phyloP scores from a whole-genome alignment of 768 basidiomycete genomes.

The Naganishia onofrii region DNA sequence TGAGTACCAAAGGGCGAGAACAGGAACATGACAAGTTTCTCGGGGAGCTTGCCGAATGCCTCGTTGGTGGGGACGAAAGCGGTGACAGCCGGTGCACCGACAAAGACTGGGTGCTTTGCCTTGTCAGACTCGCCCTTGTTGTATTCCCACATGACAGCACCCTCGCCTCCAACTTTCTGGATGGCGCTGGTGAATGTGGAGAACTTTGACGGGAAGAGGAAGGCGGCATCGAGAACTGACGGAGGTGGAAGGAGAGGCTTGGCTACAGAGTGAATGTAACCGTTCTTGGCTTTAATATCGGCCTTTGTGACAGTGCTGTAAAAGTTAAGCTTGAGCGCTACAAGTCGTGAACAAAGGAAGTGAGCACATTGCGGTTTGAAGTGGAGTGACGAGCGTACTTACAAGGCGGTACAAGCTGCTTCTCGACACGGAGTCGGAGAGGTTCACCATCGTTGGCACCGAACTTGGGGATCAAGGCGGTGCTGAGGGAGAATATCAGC shows the following conservation, averaged over 20 bases:
- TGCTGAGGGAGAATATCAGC: conserved; percentile 39
- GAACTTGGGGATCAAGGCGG: conserved; percentile 46
- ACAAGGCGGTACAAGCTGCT: conserved; percentile 49
- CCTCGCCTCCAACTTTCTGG: conserved; percentile 58
- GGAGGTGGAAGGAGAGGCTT: conserved; percentile 57
- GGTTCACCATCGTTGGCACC: conserved; percentile 46
- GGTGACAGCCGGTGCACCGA: conserved; percentile 46
- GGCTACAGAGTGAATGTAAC: conserved; percentile 60
- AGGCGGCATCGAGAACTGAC: conserved; percentile 48
- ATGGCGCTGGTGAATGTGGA: conserved; percentile 60
- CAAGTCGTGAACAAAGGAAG: neutral
- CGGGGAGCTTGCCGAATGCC: conserved; percentile 56
- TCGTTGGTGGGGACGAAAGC: conserved; percentile 51
- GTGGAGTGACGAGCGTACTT: conserved; percentile 8
- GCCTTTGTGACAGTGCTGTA: conserved; percentile 54
- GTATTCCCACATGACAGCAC: conserved; percentile 51
- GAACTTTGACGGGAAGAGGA: conserved; percentile 52
- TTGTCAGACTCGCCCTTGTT: conserved; percentile 39
- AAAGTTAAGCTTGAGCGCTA: conserved; percentile 57
- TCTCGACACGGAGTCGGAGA: conserved; percentile 46
- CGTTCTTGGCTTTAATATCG: conserved; percentile 59
- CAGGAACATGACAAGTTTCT: conserved; percentile 59
- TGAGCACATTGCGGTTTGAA: conserved; percentile 31
- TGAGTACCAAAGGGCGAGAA: conserved; percentile 63
- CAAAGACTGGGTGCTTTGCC: conserved; percentile 44